These are phyloP conservation scores for Tulasnella sp. DNA, from an alignment of 768 basidiomycete species.

Conservation along the genomic window DNA sequence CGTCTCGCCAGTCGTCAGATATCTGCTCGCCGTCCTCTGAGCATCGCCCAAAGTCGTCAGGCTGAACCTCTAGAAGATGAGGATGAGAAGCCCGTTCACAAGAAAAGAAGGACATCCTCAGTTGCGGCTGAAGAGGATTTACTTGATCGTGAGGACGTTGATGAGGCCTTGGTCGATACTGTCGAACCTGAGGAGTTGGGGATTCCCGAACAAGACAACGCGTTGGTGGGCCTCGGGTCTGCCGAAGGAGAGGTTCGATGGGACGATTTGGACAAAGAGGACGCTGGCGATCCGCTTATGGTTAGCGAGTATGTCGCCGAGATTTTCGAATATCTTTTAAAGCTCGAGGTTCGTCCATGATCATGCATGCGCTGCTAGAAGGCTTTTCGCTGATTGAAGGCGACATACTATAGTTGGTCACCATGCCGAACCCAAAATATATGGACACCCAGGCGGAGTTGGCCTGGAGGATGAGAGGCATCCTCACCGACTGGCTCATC, in stretches of 20 bases:
- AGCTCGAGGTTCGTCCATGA: conserved; percentile 53
- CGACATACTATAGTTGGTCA: conserved; percentile 40
- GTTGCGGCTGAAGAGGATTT: conserved; percentile 34
- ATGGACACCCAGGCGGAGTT: conserved; percentile 76
- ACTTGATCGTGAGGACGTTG: conserved; percentile 22
- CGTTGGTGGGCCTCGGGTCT: conserved; percentile 20
- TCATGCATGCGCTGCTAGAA: not conserved
- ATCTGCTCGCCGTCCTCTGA: not conserved
- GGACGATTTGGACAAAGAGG: conserved; percentile 89
- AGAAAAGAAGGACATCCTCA: conserved; percentile 69
- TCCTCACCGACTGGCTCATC: conserved; percentile 88
- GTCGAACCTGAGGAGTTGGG: conserved; percentile 3
- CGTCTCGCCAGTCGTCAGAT: not conserved
- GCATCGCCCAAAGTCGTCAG: conserved; percentile 23
- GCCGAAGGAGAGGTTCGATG: conserved; percentile 51
- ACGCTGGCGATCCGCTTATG: conserved; percentile 91
- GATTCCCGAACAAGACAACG: conserved; percentile 24
- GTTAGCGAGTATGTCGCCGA: conserved; percentile 93
- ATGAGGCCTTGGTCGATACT: not conserved
- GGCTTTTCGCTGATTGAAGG: not conserved
- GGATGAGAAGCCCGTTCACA: conserved; percentile 43
- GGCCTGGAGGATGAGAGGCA: conserved; percentile 79
- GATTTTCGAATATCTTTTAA: conserved; percentile 84
- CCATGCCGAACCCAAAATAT: conserved; percentile 75
- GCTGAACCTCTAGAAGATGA: conserved; percentile 39